Conservation (phyloP, 2,329 filamentous ascomycete species). For the Calonectria naviculata region DNA sequence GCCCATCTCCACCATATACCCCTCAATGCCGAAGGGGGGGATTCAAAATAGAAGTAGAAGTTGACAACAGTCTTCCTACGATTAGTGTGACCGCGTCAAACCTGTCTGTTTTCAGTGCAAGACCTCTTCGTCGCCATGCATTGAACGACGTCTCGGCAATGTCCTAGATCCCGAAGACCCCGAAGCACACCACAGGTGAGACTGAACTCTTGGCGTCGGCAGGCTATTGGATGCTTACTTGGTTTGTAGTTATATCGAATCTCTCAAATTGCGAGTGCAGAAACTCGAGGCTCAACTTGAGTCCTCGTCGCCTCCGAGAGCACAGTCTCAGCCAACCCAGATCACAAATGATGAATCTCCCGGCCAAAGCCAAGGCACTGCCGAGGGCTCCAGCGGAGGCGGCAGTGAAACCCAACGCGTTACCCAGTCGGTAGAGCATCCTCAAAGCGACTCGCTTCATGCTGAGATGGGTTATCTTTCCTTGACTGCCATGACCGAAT, state of each 20-base stretch:
- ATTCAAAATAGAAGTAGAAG: background rate
- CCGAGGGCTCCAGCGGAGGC: background rate
- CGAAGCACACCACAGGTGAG: conserved; percentile 19
- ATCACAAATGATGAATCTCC: background rate
- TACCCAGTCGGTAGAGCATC: background rate
- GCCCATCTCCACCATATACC: background rate
- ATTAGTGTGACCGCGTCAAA: conserved; percentile 22
- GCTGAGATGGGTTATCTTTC: conserved; percentile 19
- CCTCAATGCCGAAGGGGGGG: background rate
- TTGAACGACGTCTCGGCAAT: conserved; percentile 17
- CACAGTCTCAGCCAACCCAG: background rate
- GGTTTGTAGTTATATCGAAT: conserved; percentile 19
- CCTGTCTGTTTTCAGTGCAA: conserved; percentile 16
- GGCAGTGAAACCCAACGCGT: background rate
- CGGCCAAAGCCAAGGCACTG: background rate
- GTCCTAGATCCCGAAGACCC: conserved; percentile 17
- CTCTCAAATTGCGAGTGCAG: conserved; percentile 11
- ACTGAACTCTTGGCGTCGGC: background rate
- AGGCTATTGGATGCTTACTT: background rate
- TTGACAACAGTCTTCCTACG: background rate
- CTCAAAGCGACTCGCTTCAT: conserved; percentile 9
- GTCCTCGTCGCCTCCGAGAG: background rate
- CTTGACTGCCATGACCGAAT: conserved; percentile 20
- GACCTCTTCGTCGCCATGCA: conserved; percentile 9
- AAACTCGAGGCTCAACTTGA: conserved; percentile 12